Evolutionary conservation across 768 basidiomycete genomes (phyloP).

Genomic region (Xerocomellus intermedius): DNA sequence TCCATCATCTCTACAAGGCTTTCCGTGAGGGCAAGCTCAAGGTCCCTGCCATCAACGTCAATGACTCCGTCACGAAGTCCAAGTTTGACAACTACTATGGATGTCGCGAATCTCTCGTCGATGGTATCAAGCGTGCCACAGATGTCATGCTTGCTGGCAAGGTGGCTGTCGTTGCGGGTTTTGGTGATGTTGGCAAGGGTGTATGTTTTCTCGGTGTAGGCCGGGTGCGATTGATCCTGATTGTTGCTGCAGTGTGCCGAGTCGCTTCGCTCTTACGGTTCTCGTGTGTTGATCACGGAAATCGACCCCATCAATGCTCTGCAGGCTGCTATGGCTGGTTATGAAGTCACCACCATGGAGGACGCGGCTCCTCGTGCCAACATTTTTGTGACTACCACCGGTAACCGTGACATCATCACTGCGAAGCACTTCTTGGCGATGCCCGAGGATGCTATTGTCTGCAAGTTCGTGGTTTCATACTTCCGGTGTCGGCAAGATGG

Average conservation of each 20-base stretch:
- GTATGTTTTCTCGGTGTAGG: slow-evolving; percentile 49
- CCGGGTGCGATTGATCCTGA: background rate
- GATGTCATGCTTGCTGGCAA: slow-evolving; percentile 99
- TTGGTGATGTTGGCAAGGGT: slow-evolving; percentile 98
- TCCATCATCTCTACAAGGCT: slow-evolving; percentile 98
- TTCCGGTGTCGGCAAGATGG: slow-evolving; percentile 1
- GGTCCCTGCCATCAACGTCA: slow-evolving; percentile 99
- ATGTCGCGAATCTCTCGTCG: slow-evolving; percentile 98
- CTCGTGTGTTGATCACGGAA: slow-evolving; percentile 94
- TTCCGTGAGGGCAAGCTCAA: slow-evolving; percentile 95
- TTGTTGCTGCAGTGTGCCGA: slow-evolving; percentile 80
- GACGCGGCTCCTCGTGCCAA: slow-evolving; percentile 88
- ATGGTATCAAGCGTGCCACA: slow-evolving; percentile 99
- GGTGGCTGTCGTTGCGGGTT: slow-evolving; percentile 98
- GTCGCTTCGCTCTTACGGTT: slow-evolving; percentile 94
- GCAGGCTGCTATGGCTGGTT: slow-evolving; percentile 99
- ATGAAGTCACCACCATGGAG: slow-evolving; percentile 98
- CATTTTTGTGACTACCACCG: slow-evolving; percentile 97
- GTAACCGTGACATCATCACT: slow-evolving; percentile 97
- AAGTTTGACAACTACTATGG: slow-evolving; percentile 99
- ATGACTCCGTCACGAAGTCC: slow-evolving; percentile 99
- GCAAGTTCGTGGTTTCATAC: slow-evolving; percentile 67
- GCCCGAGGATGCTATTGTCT: slow-evolving; percentile 98
- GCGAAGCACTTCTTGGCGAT: slow-evolving; percentile 88
- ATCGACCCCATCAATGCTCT: slow-evolving; percentile 99